Percentiles rank a stretch among this genome's conserved stretches.
Conservation (phyloP, 2,329 filamentous ascomycete species). For the Coniochaeta sp. region DNA sequence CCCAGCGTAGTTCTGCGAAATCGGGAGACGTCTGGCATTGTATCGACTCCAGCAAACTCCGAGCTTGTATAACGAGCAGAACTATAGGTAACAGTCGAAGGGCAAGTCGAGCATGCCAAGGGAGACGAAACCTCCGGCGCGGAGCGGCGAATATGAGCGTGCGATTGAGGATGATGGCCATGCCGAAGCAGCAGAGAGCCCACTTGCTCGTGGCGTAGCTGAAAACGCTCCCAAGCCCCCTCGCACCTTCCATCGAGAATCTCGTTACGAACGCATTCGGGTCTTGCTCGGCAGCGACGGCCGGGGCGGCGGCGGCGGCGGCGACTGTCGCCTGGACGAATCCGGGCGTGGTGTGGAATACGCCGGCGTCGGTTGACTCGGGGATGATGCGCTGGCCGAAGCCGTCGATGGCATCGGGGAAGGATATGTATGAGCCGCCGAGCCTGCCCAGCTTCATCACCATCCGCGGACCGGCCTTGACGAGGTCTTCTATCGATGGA, state of each 20-base stretch:
- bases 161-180: conserved; percentile 82
- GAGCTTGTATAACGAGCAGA: conserved; percentile 61
- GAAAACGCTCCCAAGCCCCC: conserved; percentile 78
- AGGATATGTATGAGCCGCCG: conserved; percentile 54
- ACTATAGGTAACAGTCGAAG: conserved; percentile 66
- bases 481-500: conserved; percentile 60
- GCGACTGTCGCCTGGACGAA: conserved; percentile 40
- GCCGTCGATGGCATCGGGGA: conserved; percentile 53
- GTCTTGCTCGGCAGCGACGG: conserved; percentile 33
- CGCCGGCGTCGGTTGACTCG: conserved; percentile 42
- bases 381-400: conserved; percentile 53
- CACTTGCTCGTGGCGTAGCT: conserved; percentile 87
- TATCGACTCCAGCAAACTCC: conserved; percentile 70
- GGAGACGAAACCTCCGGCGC: conserved; percentile 67
- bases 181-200: conserved; percentile 80
- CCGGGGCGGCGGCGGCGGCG: conserved; percentile 31
- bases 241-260: conserved; percentile 50
- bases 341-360: conserved; percentile 31
- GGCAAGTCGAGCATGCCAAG: conserved; percentile 62
- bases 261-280: conserved; percentile 32
- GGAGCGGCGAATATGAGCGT: conserved; percentile 92
- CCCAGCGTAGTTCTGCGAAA: conserved; percentile 63
- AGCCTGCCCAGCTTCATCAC: conserved; percentile 60
- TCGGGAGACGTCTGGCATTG: conserved; percentile 82
- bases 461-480: conserved; percentile 63